These are phyloP conservation scores for Fusarium mundagurra DNA, from an alignment of 2,329 filamentous ascomycete genomes.

Conservation along the genomic window DNA sequence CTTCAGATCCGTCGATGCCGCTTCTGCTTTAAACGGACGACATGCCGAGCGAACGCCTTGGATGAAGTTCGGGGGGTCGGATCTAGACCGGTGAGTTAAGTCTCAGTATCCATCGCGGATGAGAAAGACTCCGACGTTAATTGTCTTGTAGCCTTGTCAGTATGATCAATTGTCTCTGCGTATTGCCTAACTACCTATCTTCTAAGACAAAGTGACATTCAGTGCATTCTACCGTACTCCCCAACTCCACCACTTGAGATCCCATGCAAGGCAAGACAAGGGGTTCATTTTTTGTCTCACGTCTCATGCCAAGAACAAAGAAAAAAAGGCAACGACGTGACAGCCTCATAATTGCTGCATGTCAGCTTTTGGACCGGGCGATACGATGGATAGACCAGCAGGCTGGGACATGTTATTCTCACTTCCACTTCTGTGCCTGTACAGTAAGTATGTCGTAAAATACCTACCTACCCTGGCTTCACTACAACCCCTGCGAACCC, in stretches of 20 bases:
- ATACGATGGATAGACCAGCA: neutral
- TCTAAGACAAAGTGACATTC: conserved; percentile 9
- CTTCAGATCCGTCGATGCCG: neutral
- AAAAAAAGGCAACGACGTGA: neutral
- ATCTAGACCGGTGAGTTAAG: conserved; percentile 6
- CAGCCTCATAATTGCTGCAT: conserved; percentile 12
- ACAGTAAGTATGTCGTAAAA: neutral
- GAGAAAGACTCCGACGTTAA: neutral
- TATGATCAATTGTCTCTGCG: neutral
- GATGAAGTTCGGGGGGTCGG: conserved; percentile 24
- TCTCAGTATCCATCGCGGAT: neutral
- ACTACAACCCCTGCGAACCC: neutral
- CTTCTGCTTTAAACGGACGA: neutral
- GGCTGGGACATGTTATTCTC: neutral
- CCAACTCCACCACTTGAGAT: neutral
- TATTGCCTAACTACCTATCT: neutral
- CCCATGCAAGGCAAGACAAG: neutral
- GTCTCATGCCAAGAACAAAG: conserved; percentile 5
- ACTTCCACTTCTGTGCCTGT: neutral
- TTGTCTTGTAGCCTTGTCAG: conserved; percentile 11
- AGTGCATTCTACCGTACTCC: neutral
- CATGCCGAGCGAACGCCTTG: conserved; percentile 11
- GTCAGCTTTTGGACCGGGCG: conserved; percentile 5
- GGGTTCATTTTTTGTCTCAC: neutral
- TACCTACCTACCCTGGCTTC: neutral